Conservation (phyloP, 495 filamentous ascomycete genomes). For the Penicillium paxilli region DNA sequence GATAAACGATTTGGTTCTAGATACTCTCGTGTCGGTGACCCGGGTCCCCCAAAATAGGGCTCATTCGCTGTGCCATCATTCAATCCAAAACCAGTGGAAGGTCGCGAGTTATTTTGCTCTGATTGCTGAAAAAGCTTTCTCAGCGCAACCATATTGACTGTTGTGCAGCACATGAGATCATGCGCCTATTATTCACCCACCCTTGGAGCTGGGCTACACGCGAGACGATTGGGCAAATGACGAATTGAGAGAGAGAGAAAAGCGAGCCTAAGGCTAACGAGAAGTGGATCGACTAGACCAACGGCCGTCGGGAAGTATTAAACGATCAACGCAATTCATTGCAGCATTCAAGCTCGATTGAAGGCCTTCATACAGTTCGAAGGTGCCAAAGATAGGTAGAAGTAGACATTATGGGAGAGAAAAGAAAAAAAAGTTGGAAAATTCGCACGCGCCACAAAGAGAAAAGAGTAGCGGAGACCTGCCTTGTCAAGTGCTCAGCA, state of each 20-base stretch:
- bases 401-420: conserved; percentile 2
- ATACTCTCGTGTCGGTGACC: conserved; percentile 10
- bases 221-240: neutral
- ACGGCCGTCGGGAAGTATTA: conserved; percentile 16
- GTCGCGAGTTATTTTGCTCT: conserved; percentile 24
- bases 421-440: conserved; percentile 10
- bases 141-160: conserved; percentile 36
- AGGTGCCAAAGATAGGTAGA: conserved; percentile 2
- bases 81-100: conserved; percentile 9
- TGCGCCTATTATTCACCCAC: neutral
- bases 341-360: conserved; percentile 14
- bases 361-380: conserved; percentile 17
- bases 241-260: conserved; percentile 2
- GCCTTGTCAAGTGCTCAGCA: conserved; percentile 9
- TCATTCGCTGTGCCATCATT: conserved; percentile 4
- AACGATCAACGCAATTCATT: conserved; percentile 14
- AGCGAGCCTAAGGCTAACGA: conserved; percentile 13
- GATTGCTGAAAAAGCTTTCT: conserved; percentile 36
- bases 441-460: neutral
- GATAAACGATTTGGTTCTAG: conserved; percentile 5
- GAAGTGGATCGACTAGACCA: conserved; percentile 18
- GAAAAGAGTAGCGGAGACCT: conserved; percentile 12
- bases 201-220: neutral
- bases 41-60: conserved; percentile 5
- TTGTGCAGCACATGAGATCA: conserved; percentile 3